Conservation (phyloP, 345 rosid genomes). For the Euphorbia peplus region DNA sequence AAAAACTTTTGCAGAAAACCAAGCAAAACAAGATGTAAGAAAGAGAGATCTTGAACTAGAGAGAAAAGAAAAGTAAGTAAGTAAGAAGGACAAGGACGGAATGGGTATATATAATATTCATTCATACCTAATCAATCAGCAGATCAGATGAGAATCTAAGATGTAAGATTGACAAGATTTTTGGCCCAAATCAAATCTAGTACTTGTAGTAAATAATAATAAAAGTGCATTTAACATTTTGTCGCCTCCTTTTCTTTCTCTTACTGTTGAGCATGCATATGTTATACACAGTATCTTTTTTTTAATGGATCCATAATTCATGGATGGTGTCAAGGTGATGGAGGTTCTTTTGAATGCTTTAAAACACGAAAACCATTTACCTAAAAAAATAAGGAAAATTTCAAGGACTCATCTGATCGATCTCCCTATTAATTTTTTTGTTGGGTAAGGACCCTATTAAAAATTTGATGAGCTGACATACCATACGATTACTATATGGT, state of each 20-base stretch:
- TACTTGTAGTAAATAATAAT: too few species aligned
- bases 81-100: not conserved
- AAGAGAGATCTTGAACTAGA: too few species aligned
- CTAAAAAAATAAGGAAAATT: too few species aligned
- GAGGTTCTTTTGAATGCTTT: too few species aligned
- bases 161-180: constrained; percentile 9
- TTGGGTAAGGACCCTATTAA: too few species aligned
- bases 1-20: not conserved
- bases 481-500: too few species aligned
- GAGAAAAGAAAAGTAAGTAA: too few species aligned
- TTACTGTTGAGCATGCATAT: not conserved
- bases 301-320: too few species aligned
- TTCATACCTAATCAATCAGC: constrained; percentile 6
- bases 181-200: too few species aligned
- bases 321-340: too few species aligned
- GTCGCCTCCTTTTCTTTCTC: not conserved
- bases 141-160: constrained; percentile 13
- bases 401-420: too few species aligned
- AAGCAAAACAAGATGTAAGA: not conserved
- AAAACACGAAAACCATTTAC: constrained; percentile 3
- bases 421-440: too few species aligned
- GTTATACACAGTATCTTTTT: not conserved
- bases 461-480: not conserved
- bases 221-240: constrained; percentile 1
- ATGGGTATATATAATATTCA: not conserved